Evolutionary conservation across 306 rosid species (phyloP), one percentile per base, ranked within the genome.

Genomic region (Citrullus colocynthis): DNA sequence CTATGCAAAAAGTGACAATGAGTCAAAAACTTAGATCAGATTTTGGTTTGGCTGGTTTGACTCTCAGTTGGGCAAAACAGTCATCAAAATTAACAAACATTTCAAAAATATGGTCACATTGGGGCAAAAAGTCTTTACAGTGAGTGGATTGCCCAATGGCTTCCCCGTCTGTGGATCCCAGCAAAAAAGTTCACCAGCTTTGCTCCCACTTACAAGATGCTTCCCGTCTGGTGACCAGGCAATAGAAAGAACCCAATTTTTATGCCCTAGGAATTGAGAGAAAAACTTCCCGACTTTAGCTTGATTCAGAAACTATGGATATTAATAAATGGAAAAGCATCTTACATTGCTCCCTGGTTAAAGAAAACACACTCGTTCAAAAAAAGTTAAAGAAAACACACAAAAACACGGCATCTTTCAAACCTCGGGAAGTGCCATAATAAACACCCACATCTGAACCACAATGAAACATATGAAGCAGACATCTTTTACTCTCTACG

Each of bases 101-200:
- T 17, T 16, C 10, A 75, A 77, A 62, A 58, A n/a, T 24, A 48
- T 28, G 17, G 73, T 61, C 69, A 44, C 20, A 28, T 24, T 70
- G 28, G 7, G 36, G 79, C 37, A 12, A 52, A 3, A 34, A 77
- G 77, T 79, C 59, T 52, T 87, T 86, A 95, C 99, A 52, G 1
- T 82, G 42, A 95, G 81, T 54, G 96, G 85, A 83, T 81, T 87
- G 82, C 99, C 92, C 4, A 74, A 83, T 67, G 91, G 86, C 82
- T 87, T 89, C 82, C 99, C 99, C 8, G 99, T 90, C 80, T 85
- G 88, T 37, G 99, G 96, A 80, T 95, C 89, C 99, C 99, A 95
- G 78, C 97, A 90, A 57, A 49, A 88, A 85, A 95, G 91, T 82
- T 92, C 97, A 30, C 97, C 99, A 42, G 96, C 74, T 85, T 85